Conservation (phyloP, 2,329 filamentous ascomycete genomes). For the Fusarium metavorans region DNA sequence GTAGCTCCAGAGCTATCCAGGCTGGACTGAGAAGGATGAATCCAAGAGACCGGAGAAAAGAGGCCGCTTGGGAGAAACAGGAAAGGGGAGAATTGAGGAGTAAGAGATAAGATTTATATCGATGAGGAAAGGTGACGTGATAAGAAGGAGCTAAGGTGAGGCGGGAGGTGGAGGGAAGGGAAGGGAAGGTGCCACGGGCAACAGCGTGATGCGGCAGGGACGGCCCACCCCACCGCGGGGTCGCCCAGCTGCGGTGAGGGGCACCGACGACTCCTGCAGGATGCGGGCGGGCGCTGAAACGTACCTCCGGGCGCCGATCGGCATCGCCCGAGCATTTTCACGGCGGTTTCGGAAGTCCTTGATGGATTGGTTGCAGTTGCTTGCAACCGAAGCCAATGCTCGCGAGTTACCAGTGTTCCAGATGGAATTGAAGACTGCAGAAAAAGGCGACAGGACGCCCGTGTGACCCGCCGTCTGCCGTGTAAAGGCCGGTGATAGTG, state of each 20-base stretch:
- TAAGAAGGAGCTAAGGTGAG: slow-evolving; percentile 5
- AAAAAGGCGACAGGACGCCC: slow-evolving; percentile 1
- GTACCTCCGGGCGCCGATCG: slow-evolving; percentile 44
- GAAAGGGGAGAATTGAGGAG: slow-evolving; percentile 6
- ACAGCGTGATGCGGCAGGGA: slow-evolving; percentile 32
- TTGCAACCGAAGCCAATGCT: slow-evolving; percentile 25
- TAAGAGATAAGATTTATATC: not conserved
- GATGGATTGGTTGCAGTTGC: slow-evolving; percentile 17
- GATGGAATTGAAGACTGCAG: not conserved
- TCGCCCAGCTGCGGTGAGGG: slow-evolving; percentile 23
- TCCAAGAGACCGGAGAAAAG: not conserved
- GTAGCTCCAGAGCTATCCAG: slow-evolving; percentile 36
- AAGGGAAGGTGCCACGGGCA: slow-evolving; percentile 20
- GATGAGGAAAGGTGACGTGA: slow-evolving; percentile 4
- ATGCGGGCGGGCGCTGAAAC: slow-evolving; percentile 25
- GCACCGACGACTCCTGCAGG: slow-evolving; percentile 1
- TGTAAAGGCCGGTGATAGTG: slow-evolving; percentile 37
- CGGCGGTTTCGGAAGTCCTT: slow-evolving; percentile 23
- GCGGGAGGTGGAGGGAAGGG: not conserved
- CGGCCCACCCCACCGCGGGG: slow-evolving; percentile 29
- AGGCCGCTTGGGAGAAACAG: not conserved
- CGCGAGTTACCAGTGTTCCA: slow-evolving; percentile 14
- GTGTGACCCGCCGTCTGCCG: slow-evolving; percentile 24
- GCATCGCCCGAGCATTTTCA: slow-evolving; percentile 31
- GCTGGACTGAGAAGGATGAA: slow-evolving; percentile 11